A percentile compares a stretch with the other conserved stretches of the same genome.
phyloP scores from a whole-genome alignment of 129 eudicot genomes.

The Escallonia herrerae region DNA sequence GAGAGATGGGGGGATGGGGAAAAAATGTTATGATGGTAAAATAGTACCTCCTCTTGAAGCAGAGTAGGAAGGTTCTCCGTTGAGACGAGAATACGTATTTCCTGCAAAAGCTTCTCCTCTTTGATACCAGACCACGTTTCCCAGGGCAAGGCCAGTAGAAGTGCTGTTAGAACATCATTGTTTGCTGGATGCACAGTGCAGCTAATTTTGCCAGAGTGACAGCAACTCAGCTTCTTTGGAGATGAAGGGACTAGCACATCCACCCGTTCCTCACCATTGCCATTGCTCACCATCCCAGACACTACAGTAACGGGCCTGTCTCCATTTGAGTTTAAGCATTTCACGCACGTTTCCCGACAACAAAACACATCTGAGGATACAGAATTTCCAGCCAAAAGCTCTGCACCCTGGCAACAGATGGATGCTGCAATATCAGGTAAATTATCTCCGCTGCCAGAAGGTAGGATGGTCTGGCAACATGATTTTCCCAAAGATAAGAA shows the following conservation, averaged over 20 bases:
- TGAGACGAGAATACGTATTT: slow-evolving; percentile 45
- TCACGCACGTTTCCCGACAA: slow-evolving; percentile 62
- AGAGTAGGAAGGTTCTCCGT: slow-evolving; percentile 52
- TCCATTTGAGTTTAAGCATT: slow-evolving; percentile 53
- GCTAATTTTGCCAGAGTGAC: slow-evolving; percentile 28
- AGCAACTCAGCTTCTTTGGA: slow-evolving; percentile 25
- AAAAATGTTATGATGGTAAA: not conserved
- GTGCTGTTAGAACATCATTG: slow-evolving; percentile 73
- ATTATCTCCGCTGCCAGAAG: slow-evolving; percentile 29
- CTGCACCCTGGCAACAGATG: slow-evolving; percentile 92
- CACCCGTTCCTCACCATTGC: slow-evolving; percentile 48
- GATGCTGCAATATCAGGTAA: slow-evolving; percentile 71
- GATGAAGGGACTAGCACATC: slow-evolving; percentile 77
- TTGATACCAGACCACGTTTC: slow-evolving; percentile 88
- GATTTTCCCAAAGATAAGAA: slow-evolving; percentile 38
- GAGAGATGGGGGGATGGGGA: not conserved
- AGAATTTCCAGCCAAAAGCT: slow-evolving; percentile 48
- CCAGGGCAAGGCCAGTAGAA: slow-evolving; percentile 76
- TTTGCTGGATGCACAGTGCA: slow-evolving; percentile 59
- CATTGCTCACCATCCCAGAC: slow-evolving; percentile 71
- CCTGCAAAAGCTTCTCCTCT: slow-evolving; percentile 53
- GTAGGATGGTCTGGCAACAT: slow-evolving; percentile 28
- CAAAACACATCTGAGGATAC: slow-evolving; percentile 48
- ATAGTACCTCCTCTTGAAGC: slow-evolving; percentile 90
- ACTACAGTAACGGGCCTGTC: slow-evolving; percentile 55